Base-by-base conservation (phyloP, 495 filamentous ascomycete genomes). In the Xylaria longipes region DNA sequence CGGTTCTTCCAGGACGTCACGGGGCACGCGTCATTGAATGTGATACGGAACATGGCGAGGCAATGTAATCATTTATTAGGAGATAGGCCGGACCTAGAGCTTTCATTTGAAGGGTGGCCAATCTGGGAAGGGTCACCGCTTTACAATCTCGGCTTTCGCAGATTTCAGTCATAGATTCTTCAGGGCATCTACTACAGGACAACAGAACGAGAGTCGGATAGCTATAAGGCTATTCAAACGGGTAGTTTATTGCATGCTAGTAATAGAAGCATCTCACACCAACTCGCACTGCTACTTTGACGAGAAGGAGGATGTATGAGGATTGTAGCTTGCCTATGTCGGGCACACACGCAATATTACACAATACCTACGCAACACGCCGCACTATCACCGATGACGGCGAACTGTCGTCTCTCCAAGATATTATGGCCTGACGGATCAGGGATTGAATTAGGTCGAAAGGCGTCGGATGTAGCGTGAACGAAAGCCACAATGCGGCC, bases 401-500 rank as follows among this genome's bases (percentile, higher is more conserved):
- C 33, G 20, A 37, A 56, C 4, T 3, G 27, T 60, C 8, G 20
- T 12, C 57, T 31, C 20, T 29, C 8, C 33, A 14, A 20, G 31
- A 14, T 37, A 22, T 22, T 37, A n/a, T 67, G 11, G 33, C 33
- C 31, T 14, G 25, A 33, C 65, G 65, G 65, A 67, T 56, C 48
- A 56, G 65, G 65, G 65, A 35, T 33, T 11, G 6, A 12, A 14
- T n/a, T 17, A 41, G 29, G 45, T 66, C n/a, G 60, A 33, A 54
- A 39, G 0, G 5, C 22, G 48, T 67, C 65, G 65, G 65, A 56
- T 67, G 65, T 41, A 39, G 48, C 31, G 8, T 29, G 48, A 54
- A 43, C 43, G 22, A 27, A 67, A 67, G 65, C 65, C 65, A 67
- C 65, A 43, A 56, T 67, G 65, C 35, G n/a, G 48, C 48, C 27